phyloP scores from a whole-genome alignment of 768 basidiomycete species.

The Leccinellum albellum region DNA sequence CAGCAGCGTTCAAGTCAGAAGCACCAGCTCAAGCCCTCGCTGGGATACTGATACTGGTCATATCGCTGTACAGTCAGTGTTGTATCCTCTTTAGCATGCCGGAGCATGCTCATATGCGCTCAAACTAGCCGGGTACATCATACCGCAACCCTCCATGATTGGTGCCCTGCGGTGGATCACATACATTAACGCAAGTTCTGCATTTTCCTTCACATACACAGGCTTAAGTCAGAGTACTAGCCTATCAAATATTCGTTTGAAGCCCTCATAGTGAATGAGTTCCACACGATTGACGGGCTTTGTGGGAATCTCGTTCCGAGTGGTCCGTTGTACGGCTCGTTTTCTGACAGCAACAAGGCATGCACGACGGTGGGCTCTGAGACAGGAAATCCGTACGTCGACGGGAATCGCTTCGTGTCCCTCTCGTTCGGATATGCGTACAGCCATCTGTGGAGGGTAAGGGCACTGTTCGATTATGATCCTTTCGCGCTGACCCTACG shows the following conservation, averaged over 20 bases:
- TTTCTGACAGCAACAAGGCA: constrained; percentile 62
- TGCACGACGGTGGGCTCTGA: constrained; percentile 69
- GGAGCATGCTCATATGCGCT: neutral
- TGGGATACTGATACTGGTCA: constrained; percentile 47
- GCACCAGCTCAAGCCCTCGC: constrained; percentile 62
- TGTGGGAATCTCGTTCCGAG: constrained; percentile 59
- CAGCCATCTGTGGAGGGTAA: constrained; percentile 47
- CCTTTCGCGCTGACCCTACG: neutral
- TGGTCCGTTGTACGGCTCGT: constrained; percentile 57
- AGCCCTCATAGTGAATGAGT: constrained; percentile 75
- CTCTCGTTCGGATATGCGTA: constrained; percentile 41
- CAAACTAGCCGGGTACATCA: constrained; percentile 45
- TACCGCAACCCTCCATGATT: constrained; percentile 61
- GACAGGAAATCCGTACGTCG: constrained; percentile 56
- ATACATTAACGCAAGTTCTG: constrained; percentile 49
- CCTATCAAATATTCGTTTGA: constrained; percentile 69
- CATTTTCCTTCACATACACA: constrained; percentile 30
- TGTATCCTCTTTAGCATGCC: neutral
- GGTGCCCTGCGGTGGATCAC: constrained; percentile 67
- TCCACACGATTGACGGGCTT: constrained; percentile 60
- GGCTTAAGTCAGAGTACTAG: constrained; percentile 8
- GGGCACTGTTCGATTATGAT: neutral
- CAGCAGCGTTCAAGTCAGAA: constrained; percentile 54
- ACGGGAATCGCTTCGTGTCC: constrained; percentile 54
- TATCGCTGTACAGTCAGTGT: constrained; percentile 45